Conservation (phyloP, 1,139 yeast species). For the Protomyces inouyei region DNA sequence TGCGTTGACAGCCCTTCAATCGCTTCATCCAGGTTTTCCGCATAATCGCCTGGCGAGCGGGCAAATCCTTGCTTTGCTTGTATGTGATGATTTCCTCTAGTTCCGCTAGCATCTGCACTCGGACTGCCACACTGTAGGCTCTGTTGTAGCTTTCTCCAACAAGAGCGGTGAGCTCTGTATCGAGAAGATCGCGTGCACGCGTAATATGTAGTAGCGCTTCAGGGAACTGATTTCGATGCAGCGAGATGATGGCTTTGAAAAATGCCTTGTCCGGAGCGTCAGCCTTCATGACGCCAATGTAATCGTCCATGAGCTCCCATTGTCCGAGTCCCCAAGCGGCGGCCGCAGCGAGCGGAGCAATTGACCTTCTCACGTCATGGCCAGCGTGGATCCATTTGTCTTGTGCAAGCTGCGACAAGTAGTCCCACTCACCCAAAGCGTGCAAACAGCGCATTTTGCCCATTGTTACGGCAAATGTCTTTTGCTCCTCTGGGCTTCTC, state of each 20-base stretch:
- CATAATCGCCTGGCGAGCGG: slow-evolving; percentile 69
- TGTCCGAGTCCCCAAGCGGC: slow-evolving; percentile 99
- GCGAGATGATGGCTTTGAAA: slow-evolving; percentile 79
- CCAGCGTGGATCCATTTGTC: slow-evolving; percentile 76
- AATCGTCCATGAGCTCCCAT: slow-evolving; percentile 95
- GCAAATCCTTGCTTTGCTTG: slow-evolving; percentile 74
- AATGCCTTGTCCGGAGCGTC: slow-evolving; percentile 94
- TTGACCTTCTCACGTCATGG: slow-evolving; percentile 69
- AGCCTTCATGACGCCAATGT: slow-evolving; percentile 79
- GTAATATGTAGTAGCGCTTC: slow-evolving; percentile 75
- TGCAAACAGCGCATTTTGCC: slow-evolving; percentile 98
- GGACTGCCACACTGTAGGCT: slow-evolving; percentile 93
- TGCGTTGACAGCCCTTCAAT: slow-evolving; percentile 86
- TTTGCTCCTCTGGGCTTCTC: slow-evolving; percentile 46
- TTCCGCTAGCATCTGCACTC: slow-evolving; percentile 96
- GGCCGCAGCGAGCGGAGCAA: slow-evolving; percentile 97
- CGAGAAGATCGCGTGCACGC: slow-evolving; percentile 80
- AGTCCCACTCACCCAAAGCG: slow-evolving; percentile 98
- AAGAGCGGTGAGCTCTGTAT: slow-evolving; percentile 88
- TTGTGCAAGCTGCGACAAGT: slow-evolving; percentile 75
- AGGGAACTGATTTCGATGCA: slow-evolving; percentile 80
- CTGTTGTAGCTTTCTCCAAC: slow-evolving; percentile 95
- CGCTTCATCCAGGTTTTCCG: slow-evolving; percentile 93
- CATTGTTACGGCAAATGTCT: slow-evolving; percentile 70
- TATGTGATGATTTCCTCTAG: slow-evolving; percentile 89